Conservation (phyloP, 148 eudicot species). For the Cornus florida region DNA sequence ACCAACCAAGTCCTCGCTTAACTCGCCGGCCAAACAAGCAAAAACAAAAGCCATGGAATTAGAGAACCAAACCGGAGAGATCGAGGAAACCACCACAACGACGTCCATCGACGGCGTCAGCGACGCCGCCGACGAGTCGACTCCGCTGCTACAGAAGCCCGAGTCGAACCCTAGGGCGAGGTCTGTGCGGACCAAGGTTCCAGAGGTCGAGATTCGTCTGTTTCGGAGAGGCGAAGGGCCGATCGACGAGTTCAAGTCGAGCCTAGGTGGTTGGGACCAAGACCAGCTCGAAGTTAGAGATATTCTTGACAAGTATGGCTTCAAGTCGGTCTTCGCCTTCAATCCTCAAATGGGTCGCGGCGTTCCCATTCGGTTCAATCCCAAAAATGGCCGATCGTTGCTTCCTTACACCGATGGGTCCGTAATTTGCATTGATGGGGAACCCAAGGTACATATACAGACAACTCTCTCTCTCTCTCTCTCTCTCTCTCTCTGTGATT, state of each 20-base stretch:
- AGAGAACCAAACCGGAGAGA: constrained; percentile 21
- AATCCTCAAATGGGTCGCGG: constrained; percentile 56
- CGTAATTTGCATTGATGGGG: constrained; percentile 66
- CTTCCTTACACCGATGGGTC: constrained; percentile 68
- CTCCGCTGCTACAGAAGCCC: constrained; percentile 21
- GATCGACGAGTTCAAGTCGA: constrained; percentile 53
- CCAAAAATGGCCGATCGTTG: constrained; percentile 74
- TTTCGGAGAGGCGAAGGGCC: constrained; percentile 74
- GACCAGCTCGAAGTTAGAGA: constrained; percentile 79
- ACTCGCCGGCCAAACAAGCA: too few relatives aligned
- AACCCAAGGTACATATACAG: constrained; percentile 69
- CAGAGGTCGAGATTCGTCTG: constrained; percentile 64
- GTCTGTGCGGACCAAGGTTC: constrained; percentile 61
- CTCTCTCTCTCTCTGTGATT: too few relatives aligned
- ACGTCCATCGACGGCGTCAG: background rate
- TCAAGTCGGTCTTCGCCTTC: constrained; percentile 74
- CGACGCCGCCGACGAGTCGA: constrained; percentile 17
- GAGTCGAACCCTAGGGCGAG: constrained; percentile 10
- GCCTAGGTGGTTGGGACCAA: constrained; percentile 85
- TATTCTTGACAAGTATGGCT: constrained; percentile 64
- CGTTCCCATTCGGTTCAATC: constrained; percentile 74
- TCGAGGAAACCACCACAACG: constrained; percentile 25
- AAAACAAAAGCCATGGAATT: too few relatives aligned
- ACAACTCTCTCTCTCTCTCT: too few relatives aligned
- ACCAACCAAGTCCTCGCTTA: too few relatives aligned